A percentile compares a stretch with the other conserved stretches of the same genome.
Conservation (phyloP, 495 filamentous ascomycete species). For the Daldinia concentrica region DNA sequence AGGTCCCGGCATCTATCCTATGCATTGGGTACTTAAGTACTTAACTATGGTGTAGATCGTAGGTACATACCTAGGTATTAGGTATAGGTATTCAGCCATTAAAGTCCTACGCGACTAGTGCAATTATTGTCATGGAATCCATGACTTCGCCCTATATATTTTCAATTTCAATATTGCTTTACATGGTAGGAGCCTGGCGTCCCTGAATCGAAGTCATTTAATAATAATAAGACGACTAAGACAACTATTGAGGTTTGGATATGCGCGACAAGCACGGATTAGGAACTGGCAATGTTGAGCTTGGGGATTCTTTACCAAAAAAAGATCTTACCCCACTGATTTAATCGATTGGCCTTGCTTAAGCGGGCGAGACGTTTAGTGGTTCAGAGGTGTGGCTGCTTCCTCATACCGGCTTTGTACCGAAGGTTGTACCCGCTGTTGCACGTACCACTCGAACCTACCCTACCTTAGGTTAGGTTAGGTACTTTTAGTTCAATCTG, state of each 20-base stretch:
- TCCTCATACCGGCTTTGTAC: slow-evolving; percentile 24
- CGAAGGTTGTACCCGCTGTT: slow-evolving; percentile 31
- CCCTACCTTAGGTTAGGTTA: no score
- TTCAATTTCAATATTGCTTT: neutral
- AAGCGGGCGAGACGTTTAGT: neutral
- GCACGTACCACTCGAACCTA: slow-evolving; percentile 32
- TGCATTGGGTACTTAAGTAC: no score
- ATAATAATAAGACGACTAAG: neutral
- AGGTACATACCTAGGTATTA: no score
- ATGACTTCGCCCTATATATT: neutral
- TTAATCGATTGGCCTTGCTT: slow-evolving; percentile 13
- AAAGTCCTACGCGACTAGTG: neutral
- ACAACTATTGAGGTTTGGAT: neutral
- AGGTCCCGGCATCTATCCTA: neutral
- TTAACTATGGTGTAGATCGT: no score
- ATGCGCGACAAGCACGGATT: slow-evolving; percentile 12
- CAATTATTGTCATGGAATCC: neutral
- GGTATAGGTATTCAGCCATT: neutral
- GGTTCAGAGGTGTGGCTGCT: neutral
- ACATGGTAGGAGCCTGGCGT: neutral
- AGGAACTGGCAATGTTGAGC: slow-evolving; percentile 10
- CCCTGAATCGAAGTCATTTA: neutral
- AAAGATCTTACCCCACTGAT: slow-evolving; percentile 27
- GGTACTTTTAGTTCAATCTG: slow-evolving; percentile 29
- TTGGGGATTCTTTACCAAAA: slow-evolving; percentile 11